phyloP scores from a whole-genome alignment of 768 basidiomycete genomes.

The Termitomyces sp. region DNA sequence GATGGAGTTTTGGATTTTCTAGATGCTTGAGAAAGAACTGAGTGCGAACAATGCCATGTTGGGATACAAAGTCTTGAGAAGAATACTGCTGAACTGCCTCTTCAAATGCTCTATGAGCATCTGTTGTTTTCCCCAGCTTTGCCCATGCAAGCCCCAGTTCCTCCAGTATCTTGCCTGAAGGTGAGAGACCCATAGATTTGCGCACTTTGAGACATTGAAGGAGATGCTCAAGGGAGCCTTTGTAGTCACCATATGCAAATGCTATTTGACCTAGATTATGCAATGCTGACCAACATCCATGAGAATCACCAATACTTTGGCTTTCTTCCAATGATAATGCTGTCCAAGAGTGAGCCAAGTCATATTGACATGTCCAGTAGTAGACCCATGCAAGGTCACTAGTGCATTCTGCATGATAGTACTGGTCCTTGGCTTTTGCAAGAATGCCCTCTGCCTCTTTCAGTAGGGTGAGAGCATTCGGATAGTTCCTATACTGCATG shows the following conservation, averaged over 20 bases:
- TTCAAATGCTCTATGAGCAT: constrained; percentile 7
- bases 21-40: background rate
- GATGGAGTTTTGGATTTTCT: background rate
- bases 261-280: background rate
- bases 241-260: background rate
- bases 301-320: background rate
- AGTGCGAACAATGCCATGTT: background rate
- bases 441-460: background rate
- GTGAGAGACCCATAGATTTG: background rate
- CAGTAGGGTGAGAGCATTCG: background rate
- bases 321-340: constrained; percentile 1
- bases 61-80: background rate
- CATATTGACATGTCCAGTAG: background rate
- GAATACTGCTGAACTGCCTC: background rate
- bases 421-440: background rate
- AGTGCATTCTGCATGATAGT: background rate
- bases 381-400: background rate
- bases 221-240: background rate
- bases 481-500: too few species aligned
- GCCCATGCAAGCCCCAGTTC: constrained; percentile 4
- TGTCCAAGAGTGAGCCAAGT: background rate
- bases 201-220: background rate
- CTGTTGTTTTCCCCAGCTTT: background rate
- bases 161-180: background rate
- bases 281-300: background rate